phyloP scores from a whole-genome alignment of 768 basidiomycete genomes.

The Pisolithus sp. region DNA sequence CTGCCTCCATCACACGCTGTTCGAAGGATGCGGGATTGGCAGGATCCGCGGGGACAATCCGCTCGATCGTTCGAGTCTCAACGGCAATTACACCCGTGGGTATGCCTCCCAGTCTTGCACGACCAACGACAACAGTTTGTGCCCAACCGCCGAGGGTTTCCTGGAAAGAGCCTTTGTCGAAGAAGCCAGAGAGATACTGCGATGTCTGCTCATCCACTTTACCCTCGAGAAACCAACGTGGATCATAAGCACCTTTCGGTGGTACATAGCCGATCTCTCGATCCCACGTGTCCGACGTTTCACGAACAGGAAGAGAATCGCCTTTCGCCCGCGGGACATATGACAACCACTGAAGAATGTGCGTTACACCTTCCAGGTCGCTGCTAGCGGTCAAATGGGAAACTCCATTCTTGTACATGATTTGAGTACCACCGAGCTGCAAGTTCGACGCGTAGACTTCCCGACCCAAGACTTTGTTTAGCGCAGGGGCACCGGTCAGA shows the following conservation, averaged over 20 bases:
- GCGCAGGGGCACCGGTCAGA: slow-evolving; percentile 90
- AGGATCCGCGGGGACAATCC: slow-evolving; percentile 94
- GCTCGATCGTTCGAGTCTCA: slow-evolving; percentile 95
- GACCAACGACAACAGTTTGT: slow-evolving; percentile 95
- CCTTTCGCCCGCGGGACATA: slow-evolving; percentile 85
- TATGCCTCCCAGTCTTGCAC: slow-evolving; percentile 93
- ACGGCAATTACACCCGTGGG: slow-evolving; percentile 98
- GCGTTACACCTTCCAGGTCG: slow-evolving; percentile 91
- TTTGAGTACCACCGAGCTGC: slow-evolving; percentile 99
- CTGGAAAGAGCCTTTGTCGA: slow-evolving; percentile 96
- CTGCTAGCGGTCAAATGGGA: slow-evolving; percentile 93
- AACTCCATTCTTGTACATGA: slow-evolving; percentile 99
- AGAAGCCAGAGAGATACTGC: slow-evolving; percentile 85
- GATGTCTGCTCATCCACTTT: slow-evolving; percentile 77
- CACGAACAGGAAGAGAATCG: slow-evolving; percentile 71
- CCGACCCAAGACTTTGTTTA: slow-evolving; percentile 98
- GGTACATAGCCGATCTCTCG: slow-evolving; percentile 86
- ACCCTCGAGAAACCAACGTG: slow-evolving; percentile 96
- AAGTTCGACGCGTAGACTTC: slow-evolving; percentile 99
- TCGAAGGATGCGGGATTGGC: slow-evolving; percentile 96
- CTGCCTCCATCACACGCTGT: slow-evolving; percentile 98
- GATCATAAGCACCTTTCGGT: slow-evolving; percentile 93
- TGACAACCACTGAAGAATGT: slow-evolving; percentile 91
- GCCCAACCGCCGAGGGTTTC: slow-evolving; percentile 99
- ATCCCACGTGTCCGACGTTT: slow-evolving; percentile 78